Evolutionary conservation across 495 filamentous ascomycete species (phyloP), one percentile per base, ranked within the genome.

Genomic region (Halenospora varia): DNA sequence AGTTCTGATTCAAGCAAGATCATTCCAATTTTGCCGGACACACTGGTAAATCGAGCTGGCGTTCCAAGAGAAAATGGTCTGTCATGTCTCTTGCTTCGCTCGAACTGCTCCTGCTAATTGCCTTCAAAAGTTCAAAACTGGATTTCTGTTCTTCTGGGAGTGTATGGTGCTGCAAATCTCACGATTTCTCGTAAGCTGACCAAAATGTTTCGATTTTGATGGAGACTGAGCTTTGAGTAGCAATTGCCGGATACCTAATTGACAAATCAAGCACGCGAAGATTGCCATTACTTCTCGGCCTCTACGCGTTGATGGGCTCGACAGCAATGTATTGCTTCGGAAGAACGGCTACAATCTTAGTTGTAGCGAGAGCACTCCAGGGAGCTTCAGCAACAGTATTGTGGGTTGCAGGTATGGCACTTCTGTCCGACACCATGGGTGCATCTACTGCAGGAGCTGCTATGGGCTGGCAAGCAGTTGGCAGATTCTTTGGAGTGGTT

Each of bases 331-430:
- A 35, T 13, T 35, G 6, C 29, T 35, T 35, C 29, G 29, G 29
- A 13, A 35, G 6, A 6, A 35, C 29, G 29, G 6, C 29, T 35
- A 4, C 13, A 6, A 13, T 35, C 29, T 35, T 35, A 35, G 29
- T 35, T 13, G 29, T 13, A 35, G 41, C 53, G 2, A 10, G 53
- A 15, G 42, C 24, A 9, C 44, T 55, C 13, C 53, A 55, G 29
- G 53, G 53, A 18, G 53, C 41, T 4, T 55, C 53, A 13, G 53
- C 41, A 39, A n/a, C 53, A 10, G 26, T 55, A 2, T 23, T 55
- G 15, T 35, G 42, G 23, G 53, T 48, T 2, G 53, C 48, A 2
- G 53, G 53, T 8, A 15, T 55, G 10, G 53, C 53, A 8, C 17
- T 55, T 13, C 41, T 55, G 1, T 18, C 22, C 9, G 53, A 55